Evolutionary conservation across 441 rosid species (phyloP), one percentile per base, ranked within the genome.

Genomic region (Breynia disticha): DNA sequence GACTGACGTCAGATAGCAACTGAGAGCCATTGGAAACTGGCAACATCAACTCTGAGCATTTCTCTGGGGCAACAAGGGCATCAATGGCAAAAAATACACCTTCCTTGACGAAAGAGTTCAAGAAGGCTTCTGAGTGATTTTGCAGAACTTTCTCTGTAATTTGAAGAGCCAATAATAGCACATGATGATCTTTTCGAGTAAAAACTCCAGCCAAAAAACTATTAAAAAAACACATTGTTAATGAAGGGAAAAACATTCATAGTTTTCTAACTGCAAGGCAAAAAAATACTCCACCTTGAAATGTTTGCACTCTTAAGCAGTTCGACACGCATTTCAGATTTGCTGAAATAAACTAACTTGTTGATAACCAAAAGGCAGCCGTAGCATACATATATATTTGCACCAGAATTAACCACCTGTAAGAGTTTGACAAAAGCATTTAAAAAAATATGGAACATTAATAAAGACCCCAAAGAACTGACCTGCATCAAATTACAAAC

Each of bases 371-470:
- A 77, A 49, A 94, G 73, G 72, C 96, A 89, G 58, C 99, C 88
- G 67, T 76, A 85, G 71, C 90, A 83, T 59, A 89, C 79, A 58
- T 71, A 76, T 51, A 76, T 45, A 50, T 80, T 93, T 53, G 96
- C 89, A 57, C 97, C 97, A 71, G 97, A 86, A 57, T 84, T 79
- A 64, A 94, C 89, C 63, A 86, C 87, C 99, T 93, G 79, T 46
- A 35, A 55, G 32, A 66, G 37, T 55, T 43, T 28, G 24, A 61
- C 58, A 46, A 44, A 52, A 19, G 52, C 41, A 67, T 58, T 46
- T 60, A 16, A 65, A 50, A 60, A 56, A 20, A 56, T 46, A 46
- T 57, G 1, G 41, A 28, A 57, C 56, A 67, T 60, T 19, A 54
- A 41, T 24, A 54, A 48, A 50, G 32, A 3, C 32, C 32, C 20